phyloP scores from a whole-genome alignment of 805 yeast genomes.

The Ogataea nitratoaversa region DNA sequence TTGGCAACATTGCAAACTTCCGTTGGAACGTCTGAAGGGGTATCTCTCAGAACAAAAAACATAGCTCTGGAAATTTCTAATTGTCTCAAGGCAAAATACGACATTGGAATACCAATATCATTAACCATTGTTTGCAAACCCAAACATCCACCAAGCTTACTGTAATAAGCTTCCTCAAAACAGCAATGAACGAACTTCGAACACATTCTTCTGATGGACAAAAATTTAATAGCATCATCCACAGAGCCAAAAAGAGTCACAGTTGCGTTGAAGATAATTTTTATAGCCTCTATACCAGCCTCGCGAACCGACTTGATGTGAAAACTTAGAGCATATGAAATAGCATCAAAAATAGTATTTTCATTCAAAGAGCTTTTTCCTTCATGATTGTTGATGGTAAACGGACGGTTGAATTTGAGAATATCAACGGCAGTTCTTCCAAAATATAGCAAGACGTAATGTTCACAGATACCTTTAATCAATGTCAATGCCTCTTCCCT shows the following conservation, averaged over 20 bases:
- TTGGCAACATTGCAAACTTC: constrained; percentile 72
- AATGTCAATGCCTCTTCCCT: constrained; percentile 61
- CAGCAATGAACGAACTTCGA: constrained; percentile 86
- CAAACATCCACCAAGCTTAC: constrained; percentile 82
- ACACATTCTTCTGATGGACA: constrained; percentile 71
- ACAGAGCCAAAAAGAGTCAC: constrained; percentile 61
- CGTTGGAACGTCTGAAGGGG: constrained; percentile 82
- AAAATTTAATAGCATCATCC: constrained; percentile 64
- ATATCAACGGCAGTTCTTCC: constrained; percentile 69
- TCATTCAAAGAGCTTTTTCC: constrained; percentile 70
- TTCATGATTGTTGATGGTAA: constrained; percentile 74
- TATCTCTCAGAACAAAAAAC: constrained; percentile 85
- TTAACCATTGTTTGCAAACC: constrained; percentile 74
- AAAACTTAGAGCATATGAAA: constrained; percentile 75
- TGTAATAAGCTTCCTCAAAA: constrained; percentile 81
- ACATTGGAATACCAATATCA: constrained; percentile 61
- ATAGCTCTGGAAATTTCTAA: constrained; percentile 82
- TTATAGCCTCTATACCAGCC: constrained; percentile 65
- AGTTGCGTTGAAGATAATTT: constrained; percentile 57
- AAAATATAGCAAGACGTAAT: constrained; percentile 72
- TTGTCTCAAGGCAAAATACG: constrained; percentile 74
- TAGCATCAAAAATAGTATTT: constrained; percentile 65
- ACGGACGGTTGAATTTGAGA: constrained; percentile 61
- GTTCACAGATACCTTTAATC: constrained; percentile 67
- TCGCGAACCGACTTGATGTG: constrained; percentile 66